Percentiles rank a stretch among this genome's conserved stretches.
These are phyloP conservation scores for Podospora pseudopauciseta DNA, from an alignment of 495 filamentous ascomycete species.

Conservation along the genomic window DNA sequence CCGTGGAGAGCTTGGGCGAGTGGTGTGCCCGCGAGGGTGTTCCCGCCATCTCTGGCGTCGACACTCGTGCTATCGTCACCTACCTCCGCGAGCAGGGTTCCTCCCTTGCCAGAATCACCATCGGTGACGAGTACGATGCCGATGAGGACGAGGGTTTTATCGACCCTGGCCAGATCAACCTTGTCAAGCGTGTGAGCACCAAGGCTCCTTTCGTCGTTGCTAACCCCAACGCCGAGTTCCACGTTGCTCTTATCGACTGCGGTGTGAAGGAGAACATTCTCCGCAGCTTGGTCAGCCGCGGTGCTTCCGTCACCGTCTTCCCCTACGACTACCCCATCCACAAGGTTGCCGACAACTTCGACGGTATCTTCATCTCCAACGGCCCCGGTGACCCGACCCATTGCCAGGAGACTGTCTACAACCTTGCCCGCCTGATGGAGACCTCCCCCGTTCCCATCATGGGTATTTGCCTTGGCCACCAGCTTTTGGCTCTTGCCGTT, in stretches of 20 bases:
- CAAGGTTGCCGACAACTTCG: constrained; percentile 95
- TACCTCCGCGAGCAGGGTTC: constrained; percentile 93
- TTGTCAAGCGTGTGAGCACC: constrained; percentile 92
- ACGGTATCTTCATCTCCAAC: constrained; percentile 97
- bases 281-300: constrained; percentile 82
- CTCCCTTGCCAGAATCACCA: constrained; percentile 88
- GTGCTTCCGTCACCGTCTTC: constrained; percentile 84
- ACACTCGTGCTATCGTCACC: constrained; percentile 94
- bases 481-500: constrained; percentile 76
- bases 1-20: constrained; percentile 83
- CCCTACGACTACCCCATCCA: constrained; percentile 96
- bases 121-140: constrained; percentile 97
- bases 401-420: constrained; percentile 88
- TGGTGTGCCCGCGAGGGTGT: constrained; percentile 97
- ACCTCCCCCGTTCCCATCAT: constrained; percentile 86
- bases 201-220: constrained; percentile 95
- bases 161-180: constrained; percentile 92
- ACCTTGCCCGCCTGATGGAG: constrained; percentile 84
- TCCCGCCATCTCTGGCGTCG: constrained; percentile 92
- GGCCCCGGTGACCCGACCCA: constrained; percentile 97
- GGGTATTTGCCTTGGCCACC: constrained; percentile 95
- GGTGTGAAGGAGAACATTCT: constrained; percentile 99
- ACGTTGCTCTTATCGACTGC: constrained; percentile 94
- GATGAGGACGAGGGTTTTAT: constrained; percentile 96
- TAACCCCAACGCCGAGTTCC: constrained; percentile 71